phyloP scores from a whole-genome alignment of 2,329 filamentous ascomycete species.

The Aspergillus pseudotamarii region DNA sequence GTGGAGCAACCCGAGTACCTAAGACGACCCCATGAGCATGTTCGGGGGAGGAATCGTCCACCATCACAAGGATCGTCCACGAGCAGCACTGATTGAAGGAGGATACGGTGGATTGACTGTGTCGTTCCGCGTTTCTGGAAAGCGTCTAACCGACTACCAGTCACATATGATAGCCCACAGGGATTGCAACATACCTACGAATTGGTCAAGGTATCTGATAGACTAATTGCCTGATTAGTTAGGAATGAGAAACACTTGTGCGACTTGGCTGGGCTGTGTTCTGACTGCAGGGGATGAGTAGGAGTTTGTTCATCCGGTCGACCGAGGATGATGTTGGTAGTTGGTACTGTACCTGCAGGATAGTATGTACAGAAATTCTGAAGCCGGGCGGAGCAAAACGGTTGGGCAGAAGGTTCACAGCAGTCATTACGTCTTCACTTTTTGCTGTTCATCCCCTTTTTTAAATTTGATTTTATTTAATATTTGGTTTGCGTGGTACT shows the following conservation, averaged over 20 bases:
- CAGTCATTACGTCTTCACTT: neutral
- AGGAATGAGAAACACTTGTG: slow-evolving; percentile 8
- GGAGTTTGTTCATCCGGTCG: slow-evolving; percentile 6
- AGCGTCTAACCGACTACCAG: slow-evolving; percentile 1
- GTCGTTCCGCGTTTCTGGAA: neutral
- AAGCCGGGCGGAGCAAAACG: neutral
- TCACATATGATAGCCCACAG: slow-evolving; percentile 17
- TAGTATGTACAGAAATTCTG: neutral
- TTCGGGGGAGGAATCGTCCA: neutral
- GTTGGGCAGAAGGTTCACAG: neutral
- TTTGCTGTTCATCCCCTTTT: neutral
- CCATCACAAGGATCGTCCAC: neutral
- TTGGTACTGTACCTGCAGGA: slow-evolving; percentile 16
- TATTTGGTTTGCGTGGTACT: neutral
- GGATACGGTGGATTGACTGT: neutral
- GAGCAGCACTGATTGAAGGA: neutral
- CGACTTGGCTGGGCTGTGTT: slow-evolving; percentile 11
- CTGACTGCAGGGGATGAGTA: slow-evolving; percentile 5
- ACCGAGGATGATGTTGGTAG: neutral
- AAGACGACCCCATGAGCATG: neutral
- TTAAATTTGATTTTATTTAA: neutral
- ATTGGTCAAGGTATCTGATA: neutral
- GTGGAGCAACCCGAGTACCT: neutral
- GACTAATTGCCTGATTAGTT: neutral
- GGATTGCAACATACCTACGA: neutral